Percentiles rank a stretch among this genome's conserved stretches.
These are phyloP conservation scores for Lentinula sp. DNA, from an alignment of 768 basidiomycete species.

Conservation along the genomic window DNA sequence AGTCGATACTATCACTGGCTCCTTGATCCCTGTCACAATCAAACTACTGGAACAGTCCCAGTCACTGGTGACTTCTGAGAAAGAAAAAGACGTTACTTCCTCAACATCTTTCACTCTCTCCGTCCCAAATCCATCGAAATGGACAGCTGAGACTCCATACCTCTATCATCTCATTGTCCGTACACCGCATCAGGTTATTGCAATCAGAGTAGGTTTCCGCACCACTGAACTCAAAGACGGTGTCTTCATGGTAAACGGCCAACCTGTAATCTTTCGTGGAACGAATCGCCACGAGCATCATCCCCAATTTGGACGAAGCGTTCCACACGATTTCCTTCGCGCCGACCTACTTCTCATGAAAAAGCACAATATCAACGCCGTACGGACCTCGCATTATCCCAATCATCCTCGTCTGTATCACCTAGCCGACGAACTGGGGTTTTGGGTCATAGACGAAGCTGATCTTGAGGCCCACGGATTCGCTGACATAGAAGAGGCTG, in stretches of 20 bases:
- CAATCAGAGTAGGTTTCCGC: conserved; percentile 8
- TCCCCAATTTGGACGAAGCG: conserved; percentile 2
- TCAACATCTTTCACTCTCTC: conserved; percentile 1
- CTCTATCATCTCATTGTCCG: conserved; percentile 6
- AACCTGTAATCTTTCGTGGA: conserved; percentile 6
- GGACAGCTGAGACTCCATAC: conserved; percentile 9
- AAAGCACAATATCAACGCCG: conserved; percentile 8
- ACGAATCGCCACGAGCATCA: conserved; percentile 10
- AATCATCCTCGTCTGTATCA: conserved; percentile 7
- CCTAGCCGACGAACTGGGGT: conserved; percentile 8
- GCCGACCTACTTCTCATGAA: conserved; percentile 8
- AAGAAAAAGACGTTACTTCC: background rate
- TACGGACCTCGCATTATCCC: conserved; percentile 8
- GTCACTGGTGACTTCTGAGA: background rate
- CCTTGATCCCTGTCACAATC: background rate
- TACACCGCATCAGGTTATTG: background rate
- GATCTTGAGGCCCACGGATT: conserved; percentile 9
- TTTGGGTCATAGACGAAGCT: conserved; percentile 10
- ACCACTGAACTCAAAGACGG: background rate
- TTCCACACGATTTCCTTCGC: conserved; percentile 6
- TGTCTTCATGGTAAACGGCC: conserved; percentile 6
- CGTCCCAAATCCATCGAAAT: background rate
- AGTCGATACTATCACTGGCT: background rate
- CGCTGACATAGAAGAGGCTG: conserved; percentile 5
- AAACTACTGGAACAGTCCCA: conserved; percentile 5